phyloP scores from a whole-genome alignment of 106 monocot species.

The Agapanthus africanus region DNA sequence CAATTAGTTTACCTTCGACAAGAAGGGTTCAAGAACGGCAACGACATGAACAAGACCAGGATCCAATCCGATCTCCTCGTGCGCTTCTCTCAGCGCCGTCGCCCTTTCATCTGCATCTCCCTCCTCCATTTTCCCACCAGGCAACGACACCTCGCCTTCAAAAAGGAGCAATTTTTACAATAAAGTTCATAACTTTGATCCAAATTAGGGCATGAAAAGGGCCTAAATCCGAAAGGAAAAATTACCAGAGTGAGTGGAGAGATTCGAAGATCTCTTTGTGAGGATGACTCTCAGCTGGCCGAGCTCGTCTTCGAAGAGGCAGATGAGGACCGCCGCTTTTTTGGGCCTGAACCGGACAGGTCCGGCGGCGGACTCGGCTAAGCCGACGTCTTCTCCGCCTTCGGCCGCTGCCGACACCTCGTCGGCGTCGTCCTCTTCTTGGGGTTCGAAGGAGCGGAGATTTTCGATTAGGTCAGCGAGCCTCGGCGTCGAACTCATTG shows the following conservation, averaged over 20 bases:
- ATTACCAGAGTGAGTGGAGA: slow-evolving; percentile 62
- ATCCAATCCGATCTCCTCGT: slow-evolving; percentile 44
- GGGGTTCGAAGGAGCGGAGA: slow-evolving; percentile 45
- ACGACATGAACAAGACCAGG: slow-evolving; percentile 39
- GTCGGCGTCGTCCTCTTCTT: not conserved
- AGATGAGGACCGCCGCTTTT: slow-evolving; percentile 57
- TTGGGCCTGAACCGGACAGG: slow-evolving; percentile 17
- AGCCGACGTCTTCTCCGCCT: slow-evolving; percentile 8
- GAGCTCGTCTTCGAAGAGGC: slow-evolving; percentile 50
- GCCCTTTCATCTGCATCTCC: slow-evolving; percentile 27
- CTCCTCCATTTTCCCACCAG: slow-evolving; percentile 41
- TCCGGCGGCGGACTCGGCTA: slow-evolving; percentile 7
- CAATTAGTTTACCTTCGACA: slow-evolving; percentile 73
- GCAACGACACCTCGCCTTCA: slow-evolving; percentile 60
- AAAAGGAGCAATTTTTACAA: not conserved
- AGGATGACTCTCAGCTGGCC: slow-evolving; percentile 61
- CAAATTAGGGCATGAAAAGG: not conserved
- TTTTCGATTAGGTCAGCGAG: slow-evolving; percentile 27
- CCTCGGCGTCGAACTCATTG: not conserved
- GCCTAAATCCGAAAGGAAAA: no score
- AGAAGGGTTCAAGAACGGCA: slow-evolving; percentile 49
- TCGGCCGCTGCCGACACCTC: not conserved
- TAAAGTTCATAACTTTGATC: not conserved
- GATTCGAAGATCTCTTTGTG: slow-evolving; percentile 59
- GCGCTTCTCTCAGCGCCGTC: slow-evolving; percentile 36